Percentiles rank a stretch among this genome's conserved stretches.
These are phyloP conservation scores for Sphagnum contortum DNA, from an alignment of 225 moss, liverwort and hornwort genomes.

Conservation along the genomic window DNA sequence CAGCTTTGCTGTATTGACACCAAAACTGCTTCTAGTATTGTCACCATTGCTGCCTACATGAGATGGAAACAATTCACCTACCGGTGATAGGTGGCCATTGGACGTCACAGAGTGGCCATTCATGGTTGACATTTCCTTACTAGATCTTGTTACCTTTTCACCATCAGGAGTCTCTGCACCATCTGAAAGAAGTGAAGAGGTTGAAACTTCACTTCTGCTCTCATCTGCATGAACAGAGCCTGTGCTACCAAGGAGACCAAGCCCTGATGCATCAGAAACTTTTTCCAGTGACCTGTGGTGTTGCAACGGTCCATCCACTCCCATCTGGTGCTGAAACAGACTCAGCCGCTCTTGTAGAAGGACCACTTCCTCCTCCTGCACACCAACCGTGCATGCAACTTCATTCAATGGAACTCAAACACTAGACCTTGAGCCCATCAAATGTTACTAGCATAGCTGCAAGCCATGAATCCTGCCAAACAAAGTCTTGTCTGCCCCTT, in stretches of 20 bases:
- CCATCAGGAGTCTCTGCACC: slow-evolving; percentile 28
- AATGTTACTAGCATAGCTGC: too few relatives aligned
- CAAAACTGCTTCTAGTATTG: slow-evolving; percentile 34
- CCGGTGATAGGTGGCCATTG: slow-evolving; percentile 29
- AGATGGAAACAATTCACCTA: slow-evolving; percentile 20
- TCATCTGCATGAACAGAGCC: slow-evolving; percentile 36
- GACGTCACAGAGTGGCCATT: slow-evolving; percentile 41
- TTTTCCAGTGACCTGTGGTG: slow-evolving; percentile 20
- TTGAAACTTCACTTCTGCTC: slow-evolving; percentile 35
- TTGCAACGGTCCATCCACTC: slow-evolving; percentile 48
- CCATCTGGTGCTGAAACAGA: slow-evolving; percentile 88
- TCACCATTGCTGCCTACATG: slow-evolving; percentile 25
- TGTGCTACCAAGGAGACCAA: slow-evolving; percentile 13
- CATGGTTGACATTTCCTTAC: slow-evolving; percentile 23
- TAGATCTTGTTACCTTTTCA: slow-evolving; percentile 35
- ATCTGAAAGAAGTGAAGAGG: slow-evolving; percentile 31
- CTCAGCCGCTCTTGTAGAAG: slow-evolving; percentile 92
- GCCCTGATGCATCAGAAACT: slow-evolving; percentile 18
- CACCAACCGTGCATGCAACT: too few relatives aligned
- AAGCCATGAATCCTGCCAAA: too few relatives aligned
- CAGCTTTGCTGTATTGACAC: slow-evolving; percentile 31
- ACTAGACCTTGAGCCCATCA: too few relatives aligned
- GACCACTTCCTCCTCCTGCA: slow-evolving; percentile 97
- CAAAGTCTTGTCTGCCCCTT: too few relatives aligned
- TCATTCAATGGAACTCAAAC: too few relatives aligned